phyloP scores from a whole-genome alignment of 352 stramenopile genomes.

The Globisporangium abappressorium region DNA sequence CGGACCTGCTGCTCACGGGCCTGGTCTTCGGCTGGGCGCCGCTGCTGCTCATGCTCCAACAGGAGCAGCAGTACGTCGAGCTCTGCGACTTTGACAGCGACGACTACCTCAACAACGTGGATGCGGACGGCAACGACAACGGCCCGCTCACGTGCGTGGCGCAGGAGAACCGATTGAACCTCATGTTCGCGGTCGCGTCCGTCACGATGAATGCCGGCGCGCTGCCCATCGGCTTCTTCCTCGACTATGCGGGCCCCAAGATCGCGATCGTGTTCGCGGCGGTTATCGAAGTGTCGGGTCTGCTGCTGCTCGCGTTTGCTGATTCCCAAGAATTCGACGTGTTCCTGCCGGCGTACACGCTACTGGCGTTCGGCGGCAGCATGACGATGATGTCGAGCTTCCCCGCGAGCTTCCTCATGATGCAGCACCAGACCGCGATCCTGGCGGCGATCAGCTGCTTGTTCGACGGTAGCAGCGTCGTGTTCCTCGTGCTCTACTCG shows the following conservation, averaged over 20 bases:
- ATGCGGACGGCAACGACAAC: conserved; percentile 14
- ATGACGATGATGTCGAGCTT: conserved; percentile 84
- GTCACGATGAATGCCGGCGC: conserved; percentile 77
- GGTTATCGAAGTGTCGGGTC: conserved; percentile 61
- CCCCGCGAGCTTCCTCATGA: conserved; percentile 67
- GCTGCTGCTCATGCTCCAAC: conserved; percentile 77
- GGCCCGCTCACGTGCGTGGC: conserved; percentile 37
- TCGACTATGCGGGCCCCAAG: conserved; percentile 69
- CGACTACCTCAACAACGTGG: conserved; percentile 9
- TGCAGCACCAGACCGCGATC: conserved; percentile 73
- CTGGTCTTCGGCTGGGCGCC: conserved; percentile 87
- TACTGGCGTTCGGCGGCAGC: conserved; percentile 66
- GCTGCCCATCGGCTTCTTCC: conserved; percentile 75
- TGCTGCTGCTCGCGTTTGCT: conserved; percentile 67
- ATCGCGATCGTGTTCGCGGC: conserved; percentile 46
- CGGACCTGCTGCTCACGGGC: conserved; percentile 83
- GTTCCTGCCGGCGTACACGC: conserved; percentile 66
- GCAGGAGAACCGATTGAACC: conserved; percentile 86
- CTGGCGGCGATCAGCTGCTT: conserved; percentile 76
- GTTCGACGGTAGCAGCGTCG: conserved; percentile 70
- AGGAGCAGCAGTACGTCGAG: conserved; percentile 81
- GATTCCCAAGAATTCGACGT: conserved; percentile 77
- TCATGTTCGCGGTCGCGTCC: conserved; percentile 81
- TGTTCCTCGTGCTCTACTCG: conserved; percentile 70
- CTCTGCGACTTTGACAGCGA: conserved; percentile 42